Evolutionary conservation across 2,329 filamentous ascomycete species (phyloP), one percentile per base, ranked within the genome.

Genomic region (Spiromastix sp.): DNA sequence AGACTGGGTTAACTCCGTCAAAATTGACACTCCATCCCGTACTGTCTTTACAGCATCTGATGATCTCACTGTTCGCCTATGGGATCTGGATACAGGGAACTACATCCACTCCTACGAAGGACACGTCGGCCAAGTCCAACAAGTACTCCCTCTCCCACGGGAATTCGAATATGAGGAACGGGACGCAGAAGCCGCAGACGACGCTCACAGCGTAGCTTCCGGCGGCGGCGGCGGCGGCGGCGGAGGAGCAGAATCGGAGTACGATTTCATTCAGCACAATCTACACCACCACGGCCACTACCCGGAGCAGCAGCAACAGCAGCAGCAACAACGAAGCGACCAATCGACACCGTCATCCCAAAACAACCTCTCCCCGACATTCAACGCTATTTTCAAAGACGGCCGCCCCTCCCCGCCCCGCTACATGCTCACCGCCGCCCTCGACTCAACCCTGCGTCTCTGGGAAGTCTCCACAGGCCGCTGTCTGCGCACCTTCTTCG

Each of bases 1-100:
- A 0, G 87, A 96, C 56, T 96, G 89, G 84, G 87, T 98, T 49
- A 98, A 98, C 60, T 80, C 84, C n/a, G 89, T 96, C 20, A 81
- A 81, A 46, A 75, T 98, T 24, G 86, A 98, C 56, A 72, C 79
- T 0, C 64, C 72, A 2, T 93, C 85, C 7, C 79, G 85, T 10
- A 95, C 87, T 0, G 71, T 96, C 3, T 81, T 96, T 51, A 94
- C 89, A 0, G 86, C 86, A 1, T 95, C 86, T 0, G 91, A 98
- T 54, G 91, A 98, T 56, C 81, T 85, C 52, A 91, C 83, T 0
- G 77, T 93, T 46, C 85, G 86, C 48, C 69, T 98, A 2, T 95
- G 89, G 89, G 89, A 96, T 50, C 68, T 98, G 22, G 85, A 95
- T 52, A 84, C 81, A 1, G 79, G 80, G 50, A 68, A 74, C 36